phyloP scores from a whole-genome alignment of 768 basidiomycete genomes.

The Coprinellus micaceus region DNA sequence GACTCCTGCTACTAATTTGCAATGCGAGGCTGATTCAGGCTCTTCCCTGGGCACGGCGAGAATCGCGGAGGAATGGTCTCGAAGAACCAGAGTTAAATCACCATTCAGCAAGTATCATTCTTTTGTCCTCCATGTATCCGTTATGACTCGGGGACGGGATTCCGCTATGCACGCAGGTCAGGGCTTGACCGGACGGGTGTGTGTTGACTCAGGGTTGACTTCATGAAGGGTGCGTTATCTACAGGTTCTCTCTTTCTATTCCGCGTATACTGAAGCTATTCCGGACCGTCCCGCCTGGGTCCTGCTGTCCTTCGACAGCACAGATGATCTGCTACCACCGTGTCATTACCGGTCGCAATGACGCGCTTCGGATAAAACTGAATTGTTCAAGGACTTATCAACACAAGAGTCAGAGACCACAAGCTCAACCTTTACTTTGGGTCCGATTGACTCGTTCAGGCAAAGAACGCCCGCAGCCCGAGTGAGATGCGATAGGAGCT shows the following conservation, averaged over 20 bases:
- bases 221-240: not conserved
- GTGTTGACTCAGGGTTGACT: no score
- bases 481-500: not conserved
- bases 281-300: not conserved
- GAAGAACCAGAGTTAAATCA: not conserved
- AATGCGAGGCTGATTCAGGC: not conserved
- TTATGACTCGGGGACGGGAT: no score
- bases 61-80: not conserved
- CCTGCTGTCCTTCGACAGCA: not conserved
- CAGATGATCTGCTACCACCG: not conserved
- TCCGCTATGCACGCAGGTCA: no score
- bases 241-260: not conserved
- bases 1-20: not conserved
- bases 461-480: not conserved
- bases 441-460: slow-evolving; percentile 8
- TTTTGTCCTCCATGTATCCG: no score
- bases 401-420: not conserved
- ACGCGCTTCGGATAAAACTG: slow-evolving; percentile 2
- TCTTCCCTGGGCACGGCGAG: not conserved
- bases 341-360: not conserved
- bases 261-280: slow-evolving; percentile 1
- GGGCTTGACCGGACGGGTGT: no score
- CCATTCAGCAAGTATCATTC: not conserved
- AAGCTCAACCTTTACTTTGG: slow-evolving; percentile 5
- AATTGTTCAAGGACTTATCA: slow-evolving; percentile 1